phyloP scores from a whole-genome alignment of 768 basidiomycete genomes.

The Termitomyces bulborhizus region DNA sequence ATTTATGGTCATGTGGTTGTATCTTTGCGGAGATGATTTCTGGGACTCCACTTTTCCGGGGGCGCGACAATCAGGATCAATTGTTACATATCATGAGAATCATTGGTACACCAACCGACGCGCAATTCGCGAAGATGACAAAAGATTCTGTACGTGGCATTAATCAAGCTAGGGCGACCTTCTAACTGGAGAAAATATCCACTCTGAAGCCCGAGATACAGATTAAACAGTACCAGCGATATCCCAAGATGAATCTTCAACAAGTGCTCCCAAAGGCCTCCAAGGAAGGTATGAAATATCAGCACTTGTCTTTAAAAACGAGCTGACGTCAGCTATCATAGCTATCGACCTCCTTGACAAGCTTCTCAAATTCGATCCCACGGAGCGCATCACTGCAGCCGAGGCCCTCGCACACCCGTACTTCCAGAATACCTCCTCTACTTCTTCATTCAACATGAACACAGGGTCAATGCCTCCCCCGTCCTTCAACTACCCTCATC shows the following conservation, averaged over 20 bases:
- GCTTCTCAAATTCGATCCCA: slow-evolving; percentile 93
- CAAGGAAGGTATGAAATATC: slow-evolving; percentile 52
- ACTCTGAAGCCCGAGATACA: slow-evolving; percentile 70
- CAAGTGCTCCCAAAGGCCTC: slow-evolving; percentile 84
- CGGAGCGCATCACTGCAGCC: slow-evolving; percentile 83
- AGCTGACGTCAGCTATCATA: slow-evolving; percentile 18
- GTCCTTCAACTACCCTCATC: slow-evolving; percentile 62
- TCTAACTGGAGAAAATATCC: slow-evolving; percentile 1
- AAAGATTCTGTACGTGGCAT: slow-evolving; percentile 71
- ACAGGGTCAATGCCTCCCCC: slow-evolving; percentile 63
- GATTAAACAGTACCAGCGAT: slow-evolving; percentile 81
- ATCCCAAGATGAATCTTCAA: slow-evolving; percentile 75
- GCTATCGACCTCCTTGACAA: slow-evolving; percentile 93
- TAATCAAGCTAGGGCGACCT: background rate
- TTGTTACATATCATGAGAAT: slow-evolving; percentile 97
- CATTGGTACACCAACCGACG: slow-evolving; percentile 90
- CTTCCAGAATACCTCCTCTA: slow-evolving; percentile 56
- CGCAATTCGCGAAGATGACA: slow-evolving; percentile 80
- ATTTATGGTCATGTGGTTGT: slow-evolving; percentile 98
- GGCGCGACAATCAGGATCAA: slow-evolving; percentile 96
- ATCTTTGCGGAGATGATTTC: slow-evolving; percentile 99
- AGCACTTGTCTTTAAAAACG: background rate
- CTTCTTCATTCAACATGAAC: slow-evolving; percentile 35
- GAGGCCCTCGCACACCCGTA: slow-evolving; percentile 92
- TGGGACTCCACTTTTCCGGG: slow-evolving; percentile 93